Percentiles rank a stretch among this genome's conserved stretches.
phyloP scores from a whole-genome alignment of 305 asterid genomes.

The Fraxinus albicans region DNA sequence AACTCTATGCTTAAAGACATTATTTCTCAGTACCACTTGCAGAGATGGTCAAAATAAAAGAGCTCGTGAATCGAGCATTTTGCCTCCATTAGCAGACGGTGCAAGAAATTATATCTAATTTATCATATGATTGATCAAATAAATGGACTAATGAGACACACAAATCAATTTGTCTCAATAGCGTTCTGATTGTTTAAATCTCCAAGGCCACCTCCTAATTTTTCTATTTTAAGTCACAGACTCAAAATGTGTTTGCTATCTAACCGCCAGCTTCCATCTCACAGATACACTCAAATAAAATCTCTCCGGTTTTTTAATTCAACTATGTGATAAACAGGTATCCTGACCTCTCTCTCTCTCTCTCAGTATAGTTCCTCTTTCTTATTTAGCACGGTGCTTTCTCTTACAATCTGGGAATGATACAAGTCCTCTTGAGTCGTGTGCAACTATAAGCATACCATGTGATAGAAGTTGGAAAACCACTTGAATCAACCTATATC shows the following conservation, averaged over 20 bases:
- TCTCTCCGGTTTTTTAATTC: not conserved
- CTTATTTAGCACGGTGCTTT: not conserved
- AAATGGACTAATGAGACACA: not conserved
- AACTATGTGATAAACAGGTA: not conserved
- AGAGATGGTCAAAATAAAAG: not conserved
- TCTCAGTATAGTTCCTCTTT: not conserved
- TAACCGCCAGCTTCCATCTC: not conserved
- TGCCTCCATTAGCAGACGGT: not conserved
- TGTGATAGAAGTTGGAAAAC: constrained; percentile 22
- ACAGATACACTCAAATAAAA: not conserved
- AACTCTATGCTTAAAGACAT: not conserved
- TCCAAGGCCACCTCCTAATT: not conserved
- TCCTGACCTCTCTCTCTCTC: not conserved
- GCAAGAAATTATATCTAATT: not conserved
- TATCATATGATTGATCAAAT: not conserved
- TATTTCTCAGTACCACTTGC: not conserved
- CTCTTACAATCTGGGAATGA: not conserved
- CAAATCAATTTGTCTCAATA: not conserved
- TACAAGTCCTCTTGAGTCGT: not conserved
- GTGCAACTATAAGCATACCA: constrained; percentile 21
- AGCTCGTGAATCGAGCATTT: not conserved
- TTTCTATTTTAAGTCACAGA: not conserved
- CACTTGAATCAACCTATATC: constrained; percentile 44
- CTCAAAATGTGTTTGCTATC: not conserved
- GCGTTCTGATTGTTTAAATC: not conserved